Percentiles rank a stretch among this genome's conserved stretches.
Conservation (phyloP, 2,329 filamentous ascomycete species). For the Aspergillus glaucus region DNA sequence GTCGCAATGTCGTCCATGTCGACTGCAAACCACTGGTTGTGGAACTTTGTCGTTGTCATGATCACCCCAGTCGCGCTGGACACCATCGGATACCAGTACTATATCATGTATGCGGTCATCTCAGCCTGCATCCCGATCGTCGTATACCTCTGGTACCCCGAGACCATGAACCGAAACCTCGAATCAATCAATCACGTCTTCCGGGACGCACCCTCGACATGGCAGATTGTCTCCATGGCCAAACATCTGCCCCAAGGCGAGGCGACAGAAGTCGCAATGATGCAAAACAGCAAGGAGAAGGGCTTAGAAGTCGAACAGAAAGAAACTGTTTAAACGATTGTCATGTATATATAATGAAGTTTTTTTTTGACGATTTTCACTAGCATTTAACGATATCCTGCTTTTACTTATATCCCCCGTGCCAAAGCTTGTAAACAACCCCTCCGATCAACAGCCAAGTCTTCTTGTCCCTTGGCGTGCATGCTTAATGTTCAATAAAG, state of each 20-base stretch:
- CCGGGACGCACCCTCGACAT: conserved; percentile 11
- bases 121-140: conserved; percentile 34
- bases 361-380: no score
- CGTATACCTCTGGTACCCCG: conserved; percentile 54
- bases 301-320: conserved; percentile 10
- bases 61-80: conserved; percentile 55
- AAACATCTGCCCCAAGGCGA: conserved; percentile 16
- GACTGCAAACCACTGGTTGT: conserved; percentile 54
- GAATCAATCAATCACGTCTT: conserved; percentile 65
- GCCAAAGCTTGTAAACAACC: background rate
- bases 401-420: no score
- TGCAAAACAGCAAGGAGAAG: conserved; percentile 11
- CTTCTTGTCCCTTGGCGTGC: background rate
- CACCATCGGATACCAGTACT: conserved; percentile 31
- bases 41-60: conserved; percentile 60
- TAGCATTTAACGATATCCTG: no score
- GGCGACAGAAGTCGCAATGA: conserved; percentile 7
- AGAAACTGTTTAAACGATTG: conserved; percentile 8
- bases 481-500: background rate
- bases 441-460: background rate
- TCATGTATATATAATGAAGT: no score
- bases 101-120: conserved; percentile 44
- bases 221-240: conserved; percentile 20
- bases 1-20: conserved; percentile 53
- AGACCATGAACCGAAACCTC: conserved; percentile 53